Conservation (phyloP, 495 filamentous ascomycete genomes). For the Evernia prunastri region DNA sequence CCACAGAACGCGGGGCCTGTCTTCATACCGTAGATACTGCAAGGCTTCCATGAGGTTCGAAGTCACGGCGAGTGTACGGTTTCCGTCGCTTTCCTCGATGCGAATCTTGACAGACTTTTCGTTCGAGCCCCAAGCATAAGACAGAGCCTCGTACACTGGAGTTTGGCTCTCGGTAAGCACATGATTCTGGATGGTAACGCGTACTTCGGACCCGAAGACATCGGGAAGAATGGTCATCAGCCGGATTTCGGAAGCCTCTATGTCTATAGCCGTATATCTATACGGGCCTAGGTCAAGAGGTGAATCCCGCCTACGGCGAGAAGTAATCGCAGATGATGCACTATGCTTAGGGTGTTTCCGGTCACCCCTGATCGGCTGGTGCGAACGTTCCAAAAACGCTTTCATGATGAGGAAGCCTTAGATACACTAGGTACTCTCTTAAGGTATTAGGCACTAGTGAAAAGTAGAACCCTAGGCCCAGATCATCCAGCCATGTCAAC, state of each 20-base stretch:
- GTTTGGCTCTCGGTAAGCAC: not conserved
- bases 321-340: too few relatives aligned
- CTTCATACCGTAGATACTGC: conserved; percentile 1
- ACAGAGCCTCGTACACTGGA: conserved; percentile 2
- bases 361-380: too few relatives aligned
- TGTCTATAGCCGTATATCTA: not conserved
- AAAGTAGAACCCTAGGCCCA: too few relatives aligned
- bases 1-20: conserved; percentile 24
- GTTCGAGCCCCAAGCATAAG: conserved; percentile 7
- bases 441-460: too few relatives aligned
- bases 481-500: too few relatives aligned
- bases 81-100: not conserved
- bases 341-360: too few relatives aligned
- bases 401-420: too few relatives aligned
- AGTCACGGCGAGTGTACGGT: not conserved
- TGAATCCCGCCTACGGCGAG: too few relatives aligned
- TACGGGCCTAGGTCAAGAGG: not conserved
- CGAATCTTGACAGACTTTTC: not conserved
- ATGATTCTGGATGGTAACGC: not conserved
- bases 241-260: conserved; percentile 3
- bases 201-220: not conserved
- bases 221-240: conserved; percentile 10
- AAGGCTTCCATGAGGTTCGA: conserved; percentile 3
- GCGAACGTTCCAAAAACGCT: too few relatives aligned
- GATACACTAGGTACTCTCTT: too few relatives aligned